Evolutionary conservation across 257 asterid species (phyloP).

Genomic region (Orobanche coerulescens): DNA sequence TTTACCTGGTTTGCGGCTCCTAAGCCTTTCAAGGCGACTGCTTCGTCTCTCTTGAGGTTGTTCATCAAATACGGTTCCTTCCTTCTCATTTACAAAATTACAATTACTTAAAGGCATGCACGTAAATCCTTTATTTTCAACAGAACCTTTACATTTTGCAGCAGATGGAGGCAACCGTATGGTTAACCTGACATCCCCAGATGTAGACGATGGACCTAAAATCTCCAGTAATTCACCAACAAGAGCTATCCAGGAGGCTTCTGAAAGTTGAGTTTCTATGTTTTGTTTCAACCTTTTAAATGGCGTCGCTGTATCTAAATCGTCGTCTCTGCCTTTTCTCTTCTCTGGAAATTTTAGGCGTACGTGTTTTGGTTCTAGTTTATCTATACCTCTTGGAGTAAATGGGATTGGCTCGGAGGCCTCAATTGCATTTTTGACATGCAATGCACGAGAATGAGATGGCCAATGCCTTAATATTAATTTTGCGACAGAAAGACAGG

Average conservation of each 20-base stretch:
- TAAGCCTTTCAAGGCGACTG: slow-evolving; percentile 84
- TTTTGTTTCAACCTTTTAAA: slow-evolving; percentile 55
- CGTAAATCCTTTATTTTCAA: slow-evolving; percentile 35
- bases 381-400: slow-evolving; percentile 89
- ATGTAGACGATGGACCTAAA: slow-evolving; percentile 31
- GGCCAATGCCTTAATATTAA: slow-evolving; percentile 92
- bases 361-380: slow-evolving; percentile 73
- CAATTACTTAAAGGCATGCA: slow-evolving; percentile 27
- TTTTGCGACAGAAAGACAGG: slow-evolving; percentile 84
- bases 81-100: slow-evolving; percentile 51
- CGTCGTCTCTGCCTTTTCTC: slow-evolving; percentile 58
- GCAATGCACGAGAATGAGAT: slow-evolving; percentile 96
- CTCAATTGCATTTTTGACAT: slow-evolving; percentile 70
- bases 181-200: slow-evolving; percentile 47
- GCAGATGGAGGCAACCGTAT: slow-evolving; percentile 49
- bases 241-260: slow-evolving; percentile 79
- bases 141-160: slow-evolving; percentile 28
- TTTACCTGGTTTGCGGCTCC: slow-evolving; percentile 91
- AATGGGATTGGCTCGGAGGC: slow-evolving; percentile 72
- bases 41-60: slow-evolving; percentile 99
- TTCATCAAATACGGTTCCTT: slow-evolving; percentile 49
- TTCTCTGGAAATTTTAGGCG: slow-evolving; percentile 73
- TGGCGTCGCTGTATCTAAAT: slow-evolving; percentile 30
- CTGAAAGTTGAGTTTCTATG: slow-evolving; percentile 60
- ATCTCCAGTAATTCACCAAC: slow-evolving; percentile 51